Conservation (phyloP, 2,329 filamentous ascomycete genomes). For the Fusarium falciforme region DNA sequence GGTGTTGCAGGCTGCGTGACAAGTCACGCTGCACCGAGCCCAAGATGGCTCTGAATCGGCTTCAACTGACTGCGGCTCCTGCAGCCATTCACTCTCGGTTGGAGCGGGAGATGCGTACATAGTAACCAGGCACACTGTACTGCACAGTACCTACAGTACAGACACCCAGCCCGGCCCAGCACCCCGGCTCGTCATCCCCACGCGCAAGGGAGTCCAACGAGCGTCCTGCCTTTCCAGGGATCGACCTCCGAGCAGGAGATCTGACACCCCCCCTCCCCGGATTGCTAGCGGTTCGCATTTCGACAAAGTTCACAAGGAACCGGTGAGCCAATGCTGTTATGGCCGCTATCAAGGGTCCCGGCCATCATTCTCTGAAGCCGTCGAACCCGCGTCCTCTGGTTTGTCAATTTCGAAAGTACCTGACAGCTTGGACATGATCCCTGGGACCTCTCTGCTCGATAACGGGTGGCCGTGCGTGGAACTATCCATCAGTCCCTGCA, state of each 20-base stretch:
- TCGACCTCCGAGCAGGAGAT: constrained; percentile 22
- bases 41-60: constrained; percentile 9
- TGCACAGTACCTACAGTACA: background rate
- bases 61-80: background rate
- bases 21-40: constrained; percentile 28
- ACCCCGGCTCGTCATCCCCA: constrained; percentile 8
- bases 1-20: constrained; percentile 37
- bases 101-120: constrained; percentile 1
- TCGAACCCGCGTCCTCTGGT: background rate
- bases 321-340: constrained; percentile 15
- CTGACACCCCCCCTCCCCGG: background rate
- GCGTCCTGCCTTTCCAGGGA: constrained; percentile 28
- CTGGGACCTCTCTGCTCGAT: background rate
- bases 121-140: background rate
- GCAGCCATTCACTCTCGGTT: constrained; percentile 15
- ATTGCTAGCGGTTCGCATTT: constrained; percentile 16
- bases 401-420: constrained; percentile 16
- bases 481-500: constrained; percentile 24
- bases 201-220: constrained; percentile 5
- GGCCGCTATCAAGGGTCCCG: constrained; percentile 5
- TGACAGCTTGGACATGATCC: background rate
- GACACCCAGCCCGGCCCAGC: background rate
- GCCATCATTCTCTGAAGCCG: background rate
- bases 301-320: constrained; percentile 14
- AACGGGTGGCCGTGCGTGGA: constrained; percentile 16